These are phyloP conservation scores for Epichloe aotearoae DNA, from an alignment of 2,329 filamentous ascomycete species.

Conservation along the genomic window DNA sequence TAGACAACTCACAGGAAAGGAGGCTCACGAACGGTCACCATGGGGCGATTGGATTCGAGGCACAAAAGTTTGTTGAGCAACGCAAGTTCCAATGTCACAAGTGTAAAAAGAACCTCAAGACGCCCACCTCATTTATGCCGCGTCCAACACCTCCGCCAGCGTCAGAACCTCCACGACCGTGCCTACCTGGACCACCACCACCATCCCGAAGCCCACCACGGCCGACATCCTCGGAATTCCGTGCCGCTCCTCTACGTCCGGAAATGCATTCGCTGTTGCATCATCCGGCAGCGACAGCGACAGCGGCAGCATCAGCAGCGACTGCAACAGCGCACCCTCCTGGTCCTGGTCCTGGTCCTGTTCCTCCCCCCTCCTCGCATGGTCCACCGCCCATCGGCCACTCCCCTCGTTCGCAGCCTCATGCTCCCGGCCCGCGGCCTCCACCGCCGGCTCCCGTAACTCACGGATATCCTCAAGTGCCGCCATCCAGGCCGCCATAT, in stretches of 20 bases:
- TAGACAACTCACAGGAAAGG: conserved; percentile 38
- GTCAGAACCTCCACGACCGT: conserved; percentile 10
- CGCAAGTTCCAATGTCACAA: conserved; percentile 62
- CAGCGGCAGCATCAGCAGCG: not conserved
- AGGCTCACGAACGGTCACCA: conserved; percentile 38
- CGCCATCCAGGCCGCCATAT: conserved; percentile 16
- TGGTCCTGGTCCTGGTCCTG: conserved; percentile 4
- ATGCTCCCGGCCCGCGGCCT: conserved; percentile 15
- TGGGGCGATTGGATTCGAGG: conserved; percentile 39
- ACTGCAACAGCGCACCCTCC: conserved; percentile 1
- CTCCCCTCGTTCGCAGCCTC: conserved; percentile 11
- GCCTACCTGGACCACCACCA: conserved; percentile 8
- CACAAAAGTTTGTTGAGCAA: conserved; percentile 45
- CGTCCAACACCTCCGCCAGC: conserved; percentile 10
- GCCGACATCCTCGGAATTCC: conserved; percentile 14
- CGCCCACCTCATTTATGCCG: conserved; percentile 21
- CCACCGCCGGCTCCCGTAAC: conserved; percentile 7
- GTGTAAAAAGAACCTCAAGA: conserved; percentile 45
- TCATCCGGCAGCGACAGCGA: conserved; percentile 1
- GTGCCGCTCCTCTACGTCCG: conserved; percentile 9
- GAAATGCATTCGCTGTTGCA: conserved; percentile 10
- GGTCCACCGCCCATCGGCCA: conserved; percentile 4
- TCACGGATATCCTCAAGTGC: conserved; percentile 16
- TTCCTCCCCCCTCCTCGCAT: conserved; percentile 13
- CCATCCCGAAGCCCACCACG: conserved; percentile 17